phyloP scores from a whole-genome alignment of 805 yeast species.

The Kazachstania kunashirensis region DNA sequence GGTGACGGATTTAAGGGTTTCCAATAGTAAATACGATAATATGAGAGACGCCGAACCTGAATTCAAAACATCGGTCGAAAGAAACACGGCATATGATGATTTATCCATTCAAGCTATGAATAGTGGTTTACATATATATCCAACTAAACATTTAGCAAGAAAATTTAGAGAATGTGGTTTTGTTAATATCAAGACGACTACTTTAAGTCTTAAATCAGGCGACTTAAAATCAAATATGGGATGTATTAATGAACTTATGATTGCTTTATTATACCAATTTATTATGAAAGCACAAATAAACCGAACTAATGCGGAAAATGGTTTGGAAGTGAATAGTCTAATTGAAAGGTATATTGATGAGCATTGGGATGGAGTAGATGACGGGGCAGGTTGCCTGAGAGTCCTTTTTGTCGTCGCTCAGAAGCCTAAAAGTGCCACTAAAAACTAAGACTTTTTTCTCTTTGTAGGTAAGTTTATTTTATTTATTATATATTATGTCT shows the following conservation, averaged over 20 bases:
- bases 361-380: slow-evolving; percentile 22
- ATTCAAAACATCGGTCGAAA: slow-evolving; percentile 16
- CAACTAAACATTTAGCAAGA: slow-evolving; percentile 20
- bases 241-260: slow-evolving; percentile 20
- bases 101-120: slow-evolving; percentile 21
- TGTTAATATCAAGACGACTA: slow-evolving; percentile 20
- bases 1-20: slow-evolving; percentile 16
- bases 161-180: slow-evolving; percentile 24
- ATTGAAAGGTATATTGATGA: slow-evolving; percentile 22
- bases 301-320: slow-evolving; percentile 10
- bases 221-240: slow-evolving; percentile 25
- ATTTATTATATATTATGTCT: no score
- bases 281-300: slow-evolving; percentile 13
- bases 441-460: no score
- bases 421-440: slow-evolving; percentile 20
- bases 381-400: slow-evolving; percentile 22
- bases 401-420: slow-evolving; percentile 21
- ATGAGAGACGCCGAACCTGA: background rate
- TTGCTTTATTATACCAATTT: slow-evolving; percentile 14
- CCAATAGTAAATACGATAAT: slow-evolving; percentile 7
- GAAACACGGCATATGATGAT: slow-evolving; percentile 17
- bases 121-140: slow-evolving; percentile 20
- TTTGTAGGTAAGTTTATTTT: no score
- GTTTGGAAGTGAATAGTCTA: slow-evolving; percentile 14
- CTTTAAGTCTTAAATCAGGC: slow-evolving; percentile 21